Percentiles rank a stretch among this genome's conserved stretches.
These are phyloP conservation scores for Penicillium brevicompactum DNA, from an alignment of 2,329 filamentous ascomycete genomes.

Conservation along the genomic window DNA sequence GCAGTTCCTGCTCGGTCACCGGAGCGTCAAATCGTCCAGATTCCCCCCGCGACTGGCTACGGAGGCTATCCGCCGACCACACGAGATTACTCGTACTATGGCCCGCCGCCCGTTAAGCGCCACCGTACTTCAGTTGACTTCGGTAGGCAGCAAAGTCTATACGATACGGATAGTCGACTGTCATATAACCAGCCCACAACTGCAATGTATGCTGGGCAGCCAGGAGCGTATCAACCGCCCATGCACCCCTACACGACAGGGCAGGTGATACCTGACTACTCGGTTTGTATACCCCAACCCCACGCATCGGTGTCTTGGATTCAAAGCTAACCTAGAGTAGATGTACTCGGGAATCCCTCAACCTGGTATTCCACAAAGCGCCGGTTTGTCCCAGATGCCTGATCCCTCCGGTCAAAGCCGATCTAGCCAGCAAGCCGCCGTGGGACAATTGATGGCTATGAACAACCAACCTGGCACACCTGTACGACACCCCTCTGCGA, in stretches of 20 bases:
- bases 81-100: slow-evolving; percentile 41
- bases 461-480: slow-evolving; percentile 42
- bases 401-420: slow-evolving; percentile 37
- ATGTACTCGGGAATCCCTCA: slow-evolving; percentile 34
- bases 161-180: slow-evolving; percentile 40
- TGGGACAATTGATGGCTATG: slow-evolving; percentile 40
- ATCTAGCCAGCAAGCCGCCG: slow-evolving; percentile 38
- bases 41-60: slow-evolving; percentile 33
- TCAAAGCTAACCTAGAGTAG: slow-evolving; percentile 16
- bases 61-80: slow-evolving; percentile 34
- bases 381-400: slow-evolving; percentile 38
- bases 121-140: slow-evolving; percentile 44
- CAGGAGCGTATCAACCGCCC: slow-evolving; percentile 35
- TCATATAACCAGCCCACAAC: slow-evolving; percentile 37
- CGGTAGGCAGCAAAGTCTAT: slow-evolving; percentile 37
- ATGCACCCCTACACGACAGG: slow-evolving; percentile 39
- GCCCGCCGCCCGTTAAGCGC: slow-evolving; percentile 38
- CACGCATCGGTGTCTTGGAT: neutral
- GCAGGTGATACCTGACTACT: slow-evolving; percentile 40
- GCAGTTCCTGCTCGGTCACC: slow-evolving; percentile 40
- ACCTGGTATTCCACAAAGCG: slow-evolving; percentile 34
- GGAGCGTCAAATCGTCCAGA: slow-evolving; percentile 40
- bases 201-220: slow-evolving; percentile 34
- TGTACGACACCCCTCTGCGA: slow-evolving; percentile 36
- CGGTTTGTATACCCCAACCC: slow-evolving; percentile 28